A percentile compares a stretch with the other conserved stretches of the same genome.
These are phyloP conservation scores for Talaromyces islandicus DNA, from an alignment of 2,329 filamentous ascomycete genomes.

Conservation along the genomic window DNA sequence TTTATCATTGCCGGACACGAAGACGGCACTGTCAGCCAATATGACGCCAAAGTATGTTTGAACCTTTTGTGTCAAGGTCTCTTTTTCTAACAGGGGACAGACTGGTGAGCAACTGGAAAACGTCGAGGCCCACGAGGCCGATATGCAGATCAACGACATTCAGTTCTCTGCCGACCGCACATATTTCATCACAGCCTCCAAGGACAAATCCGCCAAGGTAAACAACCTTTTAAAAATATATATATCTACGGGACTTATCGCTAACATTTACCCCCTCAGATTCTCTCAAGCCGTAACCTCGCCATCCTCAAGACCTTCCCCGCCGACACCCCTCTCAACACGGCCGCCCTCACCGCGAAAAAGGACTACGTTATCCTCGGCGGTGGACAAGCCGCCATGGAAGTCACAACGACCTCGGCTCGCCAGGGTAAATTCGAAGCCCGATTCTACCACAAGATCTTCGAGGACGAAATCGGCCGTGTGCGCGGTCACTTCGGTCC, in stretches of 20 bases:
- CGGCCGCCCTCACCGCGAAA: conserved; percentile 84
- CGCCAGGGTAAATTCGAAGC: conserved; percentile 99
- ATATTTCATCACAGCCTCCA: conserved; percentile 96
- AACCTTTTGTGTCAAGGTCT: neutral
- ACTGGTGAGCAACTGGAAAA: conserved; percentile 77
- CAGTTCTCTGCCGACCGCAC: conserved; percentile 92
- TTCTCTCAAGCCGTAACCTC: conserved; percentile 80
- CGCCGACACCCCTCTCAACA: conserved; percentile 93
- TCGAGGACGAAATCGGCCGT: conserved; percentile 96
- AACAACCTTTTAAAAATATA: neutral
- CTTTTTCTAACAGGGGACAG: conserved; percentile 32
- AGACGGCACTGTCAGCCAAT: conserved; percentile 85
- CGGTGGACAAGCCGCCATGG: conserved; percentile 97
- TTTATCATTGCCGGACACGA: conserved; percentile 98
- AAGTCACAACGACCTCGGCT: conserved; percentile 89
- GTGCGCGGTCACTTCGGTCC: conserved; percentile 96
- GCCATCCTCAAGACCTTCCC: conserved; percentile 87
- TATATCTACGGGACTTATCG: conserved; percentile 13
- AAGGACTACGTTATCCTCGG: conserved; percentile 98
- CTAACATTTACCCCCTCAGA: no score
- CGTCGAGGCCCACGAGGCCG: conserved; percentile 77
- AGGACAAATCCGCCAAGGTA: conserved; percentile 94
- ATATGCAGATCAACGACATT: conserved; percentile 78
- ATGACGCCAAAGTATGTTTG: conserved; percentile 70
- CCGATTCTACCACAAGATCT: conserved; percentile 99